Evolutionary conservation across 352 stramenopile species (phyloP).

Genomic region (Phytopythium sindhum): DNA sequence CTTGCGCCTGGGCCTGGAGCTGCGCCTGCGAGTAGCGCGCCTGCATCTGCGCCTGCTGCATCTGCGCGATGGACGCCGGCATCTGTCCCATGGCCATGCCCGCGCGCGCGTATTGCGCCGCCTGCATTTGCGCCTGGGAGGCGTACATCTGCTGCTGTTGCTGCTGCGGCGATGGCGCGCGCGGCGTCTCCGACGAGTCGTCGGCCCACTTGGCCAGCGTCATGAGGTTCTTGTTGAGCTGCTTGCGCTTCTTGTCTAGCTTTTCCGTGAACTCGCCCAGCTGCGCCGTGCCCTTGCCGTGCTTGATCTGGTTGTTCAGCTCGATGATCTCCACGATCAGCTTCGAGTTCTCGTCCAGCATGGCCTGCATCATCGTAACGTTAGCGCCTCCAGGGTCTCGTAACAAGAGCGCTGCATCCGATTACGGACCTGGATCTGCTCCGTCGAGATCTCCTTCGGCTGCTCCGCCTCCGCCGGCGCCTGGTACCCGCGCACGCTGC

Average conservation of each 20-base stretch:
- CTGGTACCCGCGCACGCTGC: constrained; percentile 19
- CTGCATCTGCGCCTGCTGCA: constrained; percentile 24
- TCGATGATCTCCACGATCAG: constrained; percentile 88
- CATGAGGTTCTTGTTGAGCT: constrained; percentile 90
- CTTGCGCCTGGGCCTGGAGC: constrained; percentile 33
- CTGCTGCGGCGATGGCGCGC: constrained; percentile 26
- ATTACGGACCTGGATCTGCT: constrained; percentile 73
- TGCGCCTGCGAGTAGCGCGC: constrained; percentile 21
- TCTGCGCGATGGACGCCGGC: constrained; percentile 20
- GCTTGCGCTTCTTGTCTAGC: constrained; percentile 87
- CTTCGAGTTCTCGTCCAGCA: constrained; percentile 85
- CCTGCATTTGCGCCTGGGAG: constrained; percentile 28
- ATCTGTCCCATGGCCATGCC: constrained; percentile 15
- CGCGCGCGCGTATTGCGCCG: constrained; percentile 19
- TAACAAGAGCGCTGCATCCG: neutral
- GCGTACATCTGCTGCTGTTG: constrained; percentile 29
- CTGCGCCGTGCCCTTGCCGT: constrained; percentile 70
- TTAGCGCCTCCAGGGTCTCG: neutral
- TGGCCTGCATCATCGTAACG: constrained; percentile 35
- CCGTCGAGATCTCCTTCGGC: constrained; percentile 66
- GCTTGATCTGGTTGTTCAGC: constrained; percentile 87
- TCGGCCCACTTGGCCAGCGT: constrained; percentile 87
- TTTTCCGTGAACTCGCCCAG: constrained; percentile 81
- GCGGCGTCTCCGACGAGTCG: constrained; percentile 67
- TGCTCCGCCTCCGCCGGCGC: constrained; percentile 40